phyloP scores from a whole-genome alignment of 2,329 filamentous ascomycete genomes.

The Curvularia sp. region DNA sequence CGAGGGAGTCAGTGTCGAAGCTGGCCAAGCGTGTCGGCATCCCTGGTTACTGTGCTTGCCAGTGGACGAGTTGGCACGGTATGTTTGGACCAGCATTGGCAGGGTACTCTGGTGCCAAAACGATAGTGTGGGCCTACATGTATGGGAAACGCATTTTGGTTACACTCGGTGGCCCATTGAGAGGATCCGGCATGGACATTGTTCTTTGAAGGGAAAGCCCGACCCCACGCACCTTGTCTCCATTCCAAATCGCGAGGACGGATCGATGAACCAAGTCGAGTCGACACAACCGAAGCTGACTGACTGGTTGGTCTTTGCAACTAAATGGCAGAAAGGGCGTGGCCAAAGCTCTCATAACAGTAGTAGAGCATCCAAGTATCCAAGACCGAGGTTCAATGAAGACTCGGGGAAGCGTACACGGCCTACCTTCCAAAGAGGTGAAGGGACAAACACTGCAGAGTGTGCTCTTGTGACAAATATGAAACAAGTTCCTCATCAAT shows the following conservation, averaged over 20 bases:
- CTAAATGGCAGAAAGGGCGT: neutral
- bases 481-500: neutral
- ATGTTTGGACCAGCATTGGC: too few species aligned
- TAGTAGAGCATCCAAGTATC: neutral
- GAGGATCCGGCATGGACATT: neutral
- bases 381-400: neutral
- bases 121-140: too few species aligned
- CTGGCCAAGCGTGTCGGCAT: conserved; percentile 2
- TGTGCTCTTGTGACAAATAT: neutral
- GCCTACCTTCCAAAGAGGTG: neutral
- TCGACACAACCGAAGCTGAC: neutral
- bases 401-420: neutral
- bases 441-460: neutral
- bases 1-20: neutral
- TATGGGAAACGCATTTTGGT: too few species aligned
- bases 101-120: neutral
- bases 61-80: neutral
- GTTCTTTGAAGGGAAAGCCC: too few species aligned
- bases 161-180: too few species aligned
- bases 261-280: neutral
- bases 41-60: neutral
- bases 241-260: too few species aligned
- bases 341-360: neutral
- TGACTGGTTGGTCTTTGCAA: neutral
- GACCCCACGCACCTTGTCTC: too few species aligned